A percentile compares a stretch with the other conserved stretches of the same genome.
These are phyloP conservation scores for Amaranthus tricolor DNA, from an alignment of 179 eudicot species.

Conservation along the genomic window DNA sequence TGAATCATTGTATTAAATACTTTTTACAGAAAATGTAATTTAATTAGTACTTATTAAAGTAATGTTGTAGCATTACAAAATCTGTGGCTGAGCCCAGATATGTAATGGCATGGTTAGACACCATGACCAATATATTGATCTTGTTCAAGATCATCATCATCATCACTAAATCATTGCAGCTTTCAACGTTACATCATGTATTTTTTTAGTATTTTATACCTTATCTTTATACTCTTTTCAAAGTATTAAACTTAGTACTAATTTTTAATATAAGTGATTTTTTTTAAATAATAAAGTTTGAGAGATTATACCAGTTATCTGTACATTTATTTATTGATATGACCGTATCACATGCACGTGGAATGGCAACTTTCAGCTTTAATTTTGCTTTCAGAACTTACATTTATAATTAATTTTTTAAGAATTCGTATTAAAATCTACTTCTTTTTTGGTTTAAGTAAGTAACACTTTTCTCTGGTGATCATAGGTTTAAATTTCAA, in stretches of 20 bases:
- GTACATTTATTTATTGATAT: not conserved
- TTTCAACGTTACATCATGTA: constrained; percentile 3
- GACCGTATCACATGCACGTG: constrained; percentile 24
- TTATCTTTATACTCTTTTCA: constrained; percentile 7
- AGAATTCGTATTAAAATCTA: too few species aligned
- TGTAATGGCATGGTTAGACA: constrained; percentile 26
- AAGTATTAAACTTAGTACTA: not conserved
- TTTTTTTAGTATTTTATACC: not conserved
- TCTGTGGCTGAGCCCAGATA: constrained; percentile 17
- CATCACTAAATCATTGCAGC: constrained; percentile 28
- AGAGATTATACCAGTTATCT: not conserved
- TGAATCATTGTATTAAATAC: not conserved
- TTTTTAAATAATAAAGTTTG: not conserved
- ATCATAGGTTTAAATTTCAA: too few species aligned
- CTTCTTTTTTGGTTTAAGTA: too few species aligned
- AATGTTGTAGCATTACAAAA: constrained; percentile 5
- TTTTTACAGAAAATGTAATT: constrained; percentile 1
- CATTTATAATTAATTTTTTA: not conserved
- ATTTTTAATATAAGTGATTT: not conserved
- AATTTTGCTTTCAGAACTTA: not conserved
- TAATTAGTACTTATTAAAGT: not conserved
- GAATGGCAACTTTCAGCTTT: constrained; percentile 15
- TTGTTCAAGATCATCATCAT: constrained; percentile 13
- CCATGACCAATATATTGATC: not conserved
- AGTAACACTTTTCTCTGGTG: too few species aligned